Evolutionary conservation across 1,284 basidiomycete species (phyloP).

Genomic region (Ustilago esculenta): DNA sequence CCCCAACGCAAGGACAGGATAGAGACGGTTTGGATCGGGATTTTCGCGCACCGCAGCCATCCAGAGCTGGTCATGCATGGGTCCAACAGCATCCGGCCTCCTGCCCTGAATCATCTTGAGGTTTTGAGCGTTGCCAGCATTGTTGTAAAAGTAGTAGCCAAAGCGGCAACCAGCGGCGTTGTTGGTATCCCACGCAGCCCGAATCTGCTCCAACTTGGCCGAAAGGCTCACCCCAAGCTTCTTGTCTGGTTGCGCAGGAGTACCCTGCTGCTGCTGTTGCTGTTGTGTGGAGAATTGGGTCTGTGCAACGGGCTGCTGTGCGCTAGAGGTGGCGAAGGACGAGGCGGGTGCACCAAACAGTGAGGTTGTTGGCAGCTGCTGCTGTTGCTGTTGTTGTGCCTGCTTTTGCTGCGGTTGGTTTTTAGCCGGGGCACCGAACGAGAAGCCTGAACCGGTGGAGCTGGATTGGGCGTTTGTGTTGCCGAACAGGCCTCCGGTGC

Average conservation of each 20-base stretch:
- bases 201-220: constrained; percentile 56
- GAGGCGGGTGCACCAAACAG: constrained; percentile 36
- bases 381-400: constrained; percentile 4
- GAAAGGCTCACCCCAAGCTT: constrained; percentile 55
- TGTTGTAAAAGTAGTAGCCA: constrained; percentile 62
- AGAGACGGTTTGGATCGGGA: constrained; percentile 61
- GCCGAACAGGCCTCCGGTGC: constrained; percentile 34
- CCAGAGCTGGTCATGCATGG: constrained; percentile 63
- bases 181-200: constrained; percentile 59
- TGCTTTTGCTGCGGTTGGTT: constrained; percentile 19
- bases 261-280: constrained; percentile 5
- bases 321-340: constrained; percentile 19
- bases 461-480: constrained; percentile 14
- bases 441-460: constrained; percentile 25
- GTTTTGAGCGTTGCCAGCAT: constrained; percentile 48
- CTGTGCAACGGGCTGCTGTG: constrained; percentile 29
- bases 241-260: constrained; percentile 37
- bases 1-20: constrained; percentile 64
- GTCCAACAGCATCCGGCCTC: constrained; percentile 57
- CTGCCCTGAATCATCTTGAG: constrained; percentile 53
- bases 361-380: constrained; percentile 23
- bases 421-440: constrained; percentile 25
- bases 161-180: constrained; percentile 61
- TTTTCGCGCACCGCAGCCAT: constrained; percentile 57
- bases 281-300: constrained; percentile 17